Evolutionary conservation across 768 basidiomycete genomes (phyloP).

Genomic region (Dioszegia aurantiaca): DNA sequence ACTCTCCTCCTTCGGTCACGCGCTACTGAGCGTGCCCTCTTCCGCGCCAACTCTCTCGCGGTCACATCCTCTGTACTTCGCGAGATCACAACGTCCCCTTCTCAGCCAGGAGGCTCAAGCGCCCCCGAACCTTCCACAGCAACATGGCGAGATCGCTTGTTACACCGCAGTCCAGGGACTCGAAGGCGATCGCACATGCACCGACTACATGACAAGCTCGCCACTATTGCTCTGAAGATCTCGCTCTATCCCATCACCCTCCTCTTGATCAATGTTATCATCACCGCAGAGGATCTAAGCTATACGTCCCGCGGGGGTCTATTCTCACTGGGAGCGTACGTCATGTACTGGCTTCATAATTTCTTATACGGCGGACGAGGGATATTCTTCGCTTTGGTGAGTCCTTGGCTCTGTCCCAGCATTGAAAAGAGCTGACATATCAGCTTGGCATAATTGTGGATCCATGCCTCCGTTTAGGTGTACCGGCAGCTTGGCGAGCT

Average conservation of each 20-base stretch:
- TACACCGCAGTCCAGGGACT: not conserved
- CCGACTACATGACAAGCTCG: slow-evolving; percentile 25
- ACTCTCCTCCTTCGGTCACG: slow-evolving; percentile 3
- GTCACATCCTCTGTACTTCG: slow-evolving; percentile 6
- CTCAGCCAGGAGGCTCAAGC: not conserved
- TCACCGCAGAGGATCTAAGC: slow-evolving; percentile 28
- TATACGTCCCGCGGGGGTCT: slow-evolving; percentile 23
- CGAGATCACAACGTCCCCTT: not conserved
- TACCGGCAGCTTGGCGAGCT: slow-evolving; percentile 3
- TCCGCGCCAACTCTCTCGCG: not conserved
- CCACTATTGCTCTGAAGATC: slow-evolving; percentile 29
- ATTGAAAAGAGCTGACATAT: not conserved
- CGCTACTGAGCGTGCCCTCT: slow-evolving; percentile 11
- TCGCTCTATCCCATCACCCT: slow-evolving; percentile 30
- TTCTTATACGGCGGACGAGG: slow-evolving; percentile 18
- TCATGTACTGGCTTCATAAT: slow-evolving; percentile 14
- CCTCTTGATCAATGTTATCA: slow-evolving; percentile 25
- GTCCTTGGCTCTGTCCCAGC: not conserved
- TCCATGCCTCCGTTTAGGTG: slow-evolving; percentile 20
- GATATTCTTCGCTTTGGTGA: slow-evolving; percentile 10
- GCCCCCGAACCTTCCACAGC: not conserved
- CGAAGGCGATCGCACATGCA: slow-evolving; percentile 3
- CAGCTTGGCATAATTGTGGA: slow-evolving; percentile 34
- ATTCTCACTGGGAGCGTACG: slow-evolving; percentile 5
- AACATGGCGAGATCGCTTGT: not conserved